phyloP scores from a whole-genome alignment of 257 asterid genomes.

The Salvia hispanica region DNA sequence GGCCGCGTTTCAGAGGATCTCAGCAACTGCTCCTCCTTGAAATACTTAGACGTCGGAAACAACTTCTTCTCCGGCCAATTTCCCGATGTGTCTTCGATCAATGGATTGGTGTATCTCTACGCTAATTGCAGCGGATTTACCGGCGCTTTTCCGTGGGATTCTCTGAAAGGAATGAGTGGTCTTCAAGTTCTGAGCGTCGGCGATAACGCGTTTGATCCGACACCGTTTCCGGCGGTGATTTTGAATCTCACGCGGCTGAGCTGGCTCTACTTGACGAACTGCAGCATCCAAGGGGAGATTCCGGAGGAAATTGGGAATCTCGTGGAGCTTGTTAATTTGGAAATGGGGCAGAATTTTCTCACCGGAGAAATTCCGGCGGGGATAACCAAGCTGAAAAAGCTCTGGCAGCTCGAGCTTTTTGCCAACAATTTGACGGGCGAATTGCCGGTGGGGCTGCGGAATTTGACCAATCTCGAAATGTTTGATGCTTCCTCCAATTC shows the following conservation, averaged over 20 bases:
- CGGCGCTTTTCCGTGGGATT: conserved; percentile 71
- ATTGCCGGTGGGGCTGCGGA: conserved; percentile 69
- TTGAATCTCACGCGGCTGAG: conserved; percentile 42
- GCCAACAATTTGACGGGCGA: conserved; percentile 55
- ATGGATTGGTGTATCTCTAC: conserved; percentile 47
- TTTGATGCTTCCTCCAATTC: conserved; percentile 75
- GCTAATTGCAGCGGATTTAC: conserved; percentile 69
- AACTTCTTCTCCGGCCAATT: conserved; percentile 58
- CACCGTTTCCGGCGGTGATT: conserved; percentile 54
- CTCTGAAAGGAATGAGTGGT: conserved; percentile 48
- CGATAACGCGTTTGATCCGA: conserved; percentile 55
- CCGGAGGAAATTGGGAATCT: conserved; percentile 78
- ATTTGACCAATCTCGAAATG: conserved; percentile 56
- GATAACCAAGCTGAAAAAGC: conserved; percentile 57
- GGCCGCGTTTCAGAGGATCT: conserved; percentile 50
- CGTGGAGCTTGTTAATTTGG: conserved; percentile 50
- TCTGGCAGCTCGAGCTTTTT: conserved; percentile 79
- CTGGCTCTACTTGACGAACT: conserved; percentile 68
- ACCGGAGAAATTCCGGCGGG: conserved; percentile 68
- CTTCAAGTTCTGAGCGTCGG: conserved; percentile 68
- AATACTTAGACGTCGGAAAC: conserved; percentile 66
- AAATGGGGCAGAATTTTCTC: conserved; percentile 54
- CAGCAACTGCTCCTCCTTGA: conserved; percentile 51
- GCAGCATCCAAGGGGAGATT: conserved; percentile 65
- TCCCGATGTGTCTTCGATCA: conserved; percentile 54